A percentile compares a stretch with the other conserved stretches of the same genome.
These are phyloP conservation scores for Cyclotella atomus DNA, from an alignment of 108 stramenopile genomes.

Conservation along the genomic window DNA sequence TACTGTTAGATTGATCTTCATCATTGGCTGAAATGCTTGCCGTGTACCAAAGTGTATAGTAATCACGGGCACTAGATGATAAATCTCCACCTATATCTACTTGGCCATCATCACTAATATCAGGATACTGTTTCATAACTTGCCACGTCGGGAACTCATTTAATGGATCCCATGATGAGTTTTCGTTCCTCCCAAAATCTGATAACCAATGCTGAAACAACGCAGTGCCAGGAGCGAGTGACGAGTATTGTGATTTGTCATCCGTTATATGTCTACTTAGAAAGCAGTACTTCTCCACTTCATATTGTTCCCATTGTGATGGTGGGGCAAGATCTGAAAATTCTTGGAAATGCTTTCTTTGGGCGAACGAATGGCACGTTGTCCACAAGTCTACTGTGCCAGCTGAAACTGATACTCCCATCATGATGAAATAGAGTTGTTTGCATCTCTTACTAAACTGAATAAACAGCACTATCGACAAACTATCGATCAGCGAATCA, in stretches of 20 bases:
- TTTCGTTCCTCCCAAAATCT: neutral
- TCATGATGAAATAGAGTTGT: neutral
- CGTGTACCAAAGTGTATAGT: slow-evolving; percentile 48
- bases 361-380: slow-evolving; percentile 15
- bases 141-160: slow-evolving; percentile 38
- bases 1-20: neutral
- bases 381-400: slow-evolving; percentile 12
- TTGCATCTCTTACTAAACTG: neutral
- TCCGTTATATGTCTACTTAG: slow-evolving; percentile 7
- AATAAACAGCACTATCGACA: too few relatives aligned
- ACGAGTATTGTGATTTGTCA: neutral
- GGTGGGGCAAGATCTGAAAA: slow-evolving; percentile 6
- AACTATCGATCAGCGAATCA: too few relatives aligned
- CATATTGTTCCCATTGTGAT: slow-evolving; percentile 16
- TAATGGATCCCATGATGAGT: slow-evolving; percentile 21
- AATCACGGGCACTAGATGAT: slow-evolving; percentile 17
- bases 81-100: neutral
- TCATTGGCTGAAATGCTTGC: slow-evolving; percentile 1
- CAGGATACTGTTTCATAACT: slow-evolving; percentile 29
- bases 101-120: slow-evolving; percentile 29
- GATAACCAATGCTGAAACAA: slow-evolving; percentile 37
- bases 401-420: neutral
- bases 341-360: neutral
- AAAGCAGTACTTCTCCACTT: slow-evolving; percentile 19
- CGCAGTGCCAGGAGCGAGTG: slow-evolving; percentile 32